phyloP scores from a whole-genome alignment of 768 basidiomycete species.

The Chalciporus piperatus region DNA sequence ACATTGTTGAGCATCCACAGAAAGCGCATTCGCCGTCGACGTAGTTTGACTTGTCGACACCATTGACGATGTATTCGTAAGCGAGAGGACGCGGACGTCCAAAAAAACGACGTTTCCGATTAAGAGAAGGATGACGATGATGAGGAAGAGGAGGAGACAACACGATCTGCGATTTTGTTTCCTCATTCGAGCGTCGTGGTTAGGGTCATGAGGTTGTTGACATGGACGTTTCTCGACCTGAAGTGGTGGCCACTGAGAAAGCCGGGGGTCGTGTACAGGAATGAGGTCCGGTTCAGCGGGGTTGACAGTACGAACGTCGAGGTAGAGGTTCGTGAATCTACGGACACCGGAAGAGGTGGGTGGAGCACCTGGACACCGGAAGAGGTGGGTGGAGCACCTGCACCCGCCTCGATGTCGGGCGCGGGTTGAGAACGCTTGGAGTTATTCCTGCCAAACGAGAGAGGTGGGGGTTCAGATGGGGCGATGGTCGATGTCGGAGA shows the following conservation, averaged over 20 bases:
- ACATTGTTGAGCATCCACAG: constrained; percentile 42
- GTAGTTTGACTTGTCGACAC: constrained; percentile 18
- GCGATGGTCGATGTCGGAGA: constrained; percentile 42
- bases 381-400: constrained; percentile 17
- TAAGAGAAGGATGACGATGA: constrained; percentile 41
- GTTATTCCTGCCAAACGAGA: constrained; percentile 20
- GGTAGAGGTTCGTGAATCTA: constrained; percentile 36
- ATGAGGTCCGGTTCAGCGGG: constrained; percentile 22
- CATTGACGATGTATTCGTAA: constrained; percentile 11
- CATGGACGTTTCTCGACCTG: constrained; percentile 36
- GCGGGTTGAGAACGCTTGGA: constrained; percentile 10
- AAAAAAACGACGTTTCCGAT: constrained; percentile 40
- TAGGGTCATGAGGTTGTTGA: constrained; percentile 15
- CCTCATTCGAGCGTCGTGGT: constrained; percentile 19
- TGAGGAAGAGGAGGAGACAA: constrained; percentile 32
- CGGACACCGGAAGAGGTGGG: constrained; percentile 22
- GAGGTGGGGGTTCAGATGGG: constrained; percentile 27
- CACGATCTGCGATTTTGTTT: constrained; percentile 30
- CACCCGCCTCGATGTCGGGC: constrained; percentile 27
- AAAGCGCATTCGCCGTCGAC: constrained; percentile 30
- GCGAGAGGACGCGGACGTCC: constrained; percentile 33
- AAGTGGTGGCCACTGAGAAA: constrained; percentile 38
- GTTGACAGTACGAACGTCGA: constrained; percentile 33
- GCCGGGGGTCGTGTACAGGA: constrained; percentile 21
- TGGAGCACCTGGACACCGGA: constrained; percentile 18